phyloP scores from a whole-genome alignment of 176 grass and related monocot species.

The Chrysopogon serrulatus region DNA sequence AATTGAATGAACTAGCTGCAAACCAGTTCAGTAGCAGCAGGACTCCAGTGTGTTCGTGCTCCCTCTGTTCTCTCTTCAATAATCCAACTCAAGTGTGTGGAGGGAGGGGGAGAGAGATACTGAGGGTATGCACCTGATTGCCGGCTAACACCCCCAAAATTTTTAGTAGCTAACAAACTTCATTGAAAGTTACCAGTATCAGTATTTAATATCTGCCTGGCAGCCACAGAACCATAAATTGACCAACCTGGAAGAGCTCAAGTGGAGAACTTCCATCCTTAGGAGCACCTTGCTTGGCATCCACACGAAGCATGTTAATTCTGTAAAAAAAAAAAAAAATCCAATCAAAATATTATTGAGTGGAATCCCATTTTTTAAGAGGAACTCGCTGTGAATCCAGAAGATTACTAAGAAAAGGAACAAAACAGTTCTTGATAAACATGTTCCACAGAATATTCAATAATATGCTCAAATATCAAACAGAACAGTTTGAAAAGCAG shows the following conservation, averaged over 20 bases:
- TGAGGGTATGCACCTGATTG: background rate
- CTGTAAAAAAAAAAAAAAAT: conserved; percentile 61
- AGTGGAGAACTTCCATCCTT: conserved; percentile 93
- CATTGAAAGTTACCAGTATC: background rate
- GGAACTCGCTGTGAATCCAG: background rate
- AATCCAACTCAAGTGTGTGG: background rate
- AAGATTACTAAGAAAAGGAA: conserved; percentile 2
- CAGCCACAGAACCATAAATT: background rate
- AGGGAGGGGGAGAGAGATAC: too few relatives aligned
- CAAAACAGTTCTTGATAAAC: background rate
- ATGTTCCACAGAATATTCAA: background rate
- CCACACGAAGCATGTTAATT: conserved; percentile 89
- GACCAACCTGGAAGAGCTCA: conserved; percentile 90
- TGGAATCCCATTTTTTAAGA: background rate
- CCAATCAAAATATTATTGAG: conserved; percentile 9
- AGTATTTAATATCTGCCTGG: background rate
- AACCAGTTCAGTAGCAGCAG: background rate
- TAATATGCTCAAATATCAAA: background rate
- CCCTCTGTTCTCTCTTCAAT: background rate
- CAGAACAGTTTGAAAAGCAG: background rate
- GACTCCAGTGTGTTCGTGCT: background rate
- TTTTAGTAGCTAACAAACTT: background rate
- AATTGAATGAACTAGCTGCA: background rate
- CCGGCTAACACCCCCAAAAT: background rate
- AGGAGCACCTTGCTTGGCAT: conserved; percentile 94